Base-by-base conservation (phyloP, 371 early-diverging fungal species). In the Mucor lusitanicus region DNA sequence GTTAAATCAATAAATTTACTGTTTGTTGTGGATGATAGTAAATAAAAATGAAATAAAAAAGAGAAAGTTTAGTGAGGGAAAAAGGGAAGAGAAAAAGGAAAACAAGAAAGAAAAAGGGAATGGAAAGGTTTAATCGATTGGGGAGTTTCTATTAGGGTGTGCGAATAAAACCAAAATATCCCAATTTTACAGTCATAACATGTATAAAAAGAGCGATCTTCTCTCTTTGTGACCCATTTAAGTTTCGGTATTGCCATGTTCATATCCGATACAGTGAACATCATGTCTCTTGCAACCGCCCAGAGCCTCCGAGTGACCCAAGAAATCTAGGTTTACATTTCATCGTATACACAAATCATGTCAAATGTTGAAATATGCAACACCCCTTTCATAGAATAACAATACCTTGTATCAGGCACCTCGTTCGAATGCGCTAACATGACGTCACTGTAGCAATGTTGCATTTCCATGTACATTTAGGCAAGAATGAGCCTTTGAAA, bases 201-300 rank as follows among this genome's bases (percentile, higher is more conserved):
- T 40, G 40, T 46, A 32, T 19, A 59, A 59, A 63, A 59, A 59
- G 63, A 63, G 59, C 69, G 63, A 65, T 59, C 60, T 15, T 33
- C 44, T 44, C 40, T 42, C 30, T 55, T n/a, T 61, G 69, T 68
- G 64, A 61, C 61, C 59, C 63, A 73, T 59, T 64, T 70, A 67
- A 73, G 74, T 73, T 73, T 73, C 67, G 63, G 72, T 70, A 60
- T 35, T 39, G 54, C 9, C 61, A 30, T 56, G 32, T 27, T 46
- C 57, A 27, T 55, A 67, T 67, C 68, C 68, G 63, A 67, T 53
- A 56, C 33, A 17, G 6, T 25, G 15, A 2, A 8, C 19, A 56
- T 17, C 21, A 19, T 19, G 23, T 9, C 33, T 30, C 19, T 56
- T 3, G 56, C n/a, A 9, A 19, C 33, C 19, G 40, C n/a, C 11